Conservation (phyloP, 2,329 filamentous ascomycete genomes). For the Huntiella moniliformis region DNA sequence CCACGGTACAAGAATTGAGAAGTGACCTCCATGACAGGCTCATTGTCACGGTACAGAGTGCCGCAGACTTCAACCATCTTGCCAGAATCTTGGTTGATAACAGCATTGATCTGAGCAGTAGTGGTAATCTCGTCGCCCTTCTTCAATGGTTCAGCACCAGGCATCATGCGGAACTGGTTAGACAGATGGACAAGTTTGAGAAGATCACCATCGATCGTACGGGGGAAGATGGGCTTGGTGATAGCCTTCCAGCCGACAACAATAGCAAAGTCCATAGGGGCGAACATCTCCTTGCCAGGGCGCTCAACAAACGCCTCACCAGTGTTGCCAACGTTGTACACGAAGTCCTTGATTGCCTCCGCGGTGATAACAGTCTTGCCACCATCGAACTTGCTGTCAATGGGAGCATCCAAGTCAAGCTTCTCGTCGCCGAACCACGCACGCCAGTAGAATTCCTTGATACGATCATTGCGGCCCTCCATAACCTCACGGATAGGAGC, state of each 20-base stretch:
- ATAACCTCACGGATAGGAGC: conserved; percentile 96
- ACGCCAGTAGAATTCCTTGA: conserved; percentile 98
- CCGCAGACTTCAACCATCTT: conserved; percentile 99
- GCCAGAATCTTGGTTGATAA: conserved; percentile 93
- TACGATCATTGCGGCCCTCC: conserved; percentile 86
- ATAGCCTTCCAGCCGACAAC: conserved; percentile 99
- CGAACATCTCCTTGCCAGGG: conserved; percentile 81
- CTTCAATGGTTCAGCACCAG: conserved; percentile 83
- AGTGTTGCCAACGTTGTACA: conserved; percentile 96
- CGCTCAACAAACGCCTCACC: conserved; percentile 94
- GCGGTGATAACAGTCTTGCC: conserved; percentile 72
- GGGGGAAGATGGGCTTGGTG: conserved; percentile 96
- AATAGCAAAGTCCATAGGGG: conserved; percentile 97
- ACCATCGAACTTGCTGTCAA: conserved; percentile 78
- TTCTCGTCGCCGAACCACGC: conserved; percentile 87
- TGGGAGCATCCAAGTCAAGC: conserved; percentile 65
- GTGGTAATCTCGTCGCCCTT: conserved; percentile 87
- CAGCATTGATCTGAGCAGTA: conserved; percentile 87
- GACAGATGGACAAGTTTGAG: conserved; percentile 92
- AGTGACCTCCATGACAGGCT: conserved; percentile 92
- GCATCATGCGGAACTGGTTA: conserved; percentile 96
- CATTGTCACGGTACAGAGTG: conserved; percentile 68
- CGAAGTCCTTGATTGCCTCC: conserved; percentile 92
- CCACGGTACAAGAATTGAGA: conserved; percentile 97
- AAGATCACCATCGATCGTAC: conserved; percentile 86